Base-by-base conservation (phyloP, 768 basidiomycete genomes). In the Lactarius vividus region DNA sequence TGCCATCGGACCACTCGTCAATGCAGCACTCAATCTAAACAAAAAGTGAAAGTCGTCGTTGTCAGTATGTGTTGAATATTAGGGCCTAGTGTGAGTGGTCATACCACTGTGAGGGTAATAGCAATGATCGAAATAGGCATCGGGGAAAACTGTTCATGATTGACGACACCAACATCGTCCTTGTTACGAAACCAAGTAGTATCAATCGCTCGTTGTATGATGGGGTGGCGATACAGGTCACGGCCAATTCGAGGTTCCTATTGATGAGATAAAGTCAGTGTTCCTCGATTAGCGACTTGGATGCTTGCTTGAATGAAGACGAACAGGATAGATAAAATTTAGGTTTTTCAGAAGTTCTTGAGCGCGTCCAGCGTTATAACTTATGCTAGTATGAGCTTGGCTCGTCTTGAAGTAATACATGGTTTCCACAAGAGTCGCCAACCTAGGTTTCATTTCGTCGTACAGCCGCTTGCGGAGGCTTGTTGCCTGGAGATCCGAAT, bases 321-420 rank as follows among this genome's bases (percentile, higher is more conserved):
- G 20, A 33, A 65, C 64, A 40, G 57, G 58, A 42, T 65, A 61
- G 1, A 61, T 53, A 56, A 65, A 65, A 23, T 42, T 65, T 42
- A 65, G 46, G 23, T 61, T 35, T 46, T n/a, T 65, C 33, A 65
- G 42, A 8, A 65, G 11, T 4, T 15, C 61, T 56, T 57, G 39
- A 61, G 64, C 54, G 10, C 2, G 54, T 35, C 44, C 15, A 6
- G 35, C 33, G 26, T 65, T 65, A 18, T 16, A 40, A 11, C 54
- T 16, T 35, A 57, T 49, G 28, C 54, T 65, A 1, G 55, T 13
- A n/a, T 6, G 26, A 20, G 59, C 54, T 23, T 61, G 54, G 15
- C 64, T 49, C 20, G 57, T 57, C 20, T 26, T 49, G 15, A 65
- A 56, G 16, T 33, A 16, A 59, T 59, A 64, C 18, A 53, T 23